A percentile compares a stretch with the other conserved stretches of the same genome.
phyloP scores from a whole-genome alignment of 345 rosid species.

The Camelina laxa region DNA sequence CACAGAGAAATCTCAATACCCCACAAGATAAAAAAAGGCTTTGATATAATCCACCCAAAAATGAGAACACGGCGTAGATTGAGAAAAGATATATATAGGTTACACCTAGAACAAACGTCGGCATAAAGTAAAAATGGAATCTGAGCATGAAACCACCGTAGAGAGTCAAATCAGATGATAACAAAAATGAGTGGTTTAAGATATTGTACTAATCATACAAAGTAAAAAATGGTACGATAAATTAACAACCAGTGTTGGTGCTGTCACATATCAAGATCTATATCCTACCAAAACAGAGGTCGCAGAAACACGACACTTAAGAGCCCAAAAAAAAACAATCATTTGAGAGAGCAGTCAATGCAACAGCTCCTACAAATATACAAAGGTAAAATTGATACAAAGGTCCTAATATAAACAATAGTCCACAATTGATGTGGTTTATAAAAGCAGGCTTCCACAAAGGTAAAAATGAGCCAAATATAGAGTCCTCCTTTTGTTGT shows the following conservation, averaged over 20 bases:
- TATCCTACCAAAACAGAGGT: slow-evolving; percentile 36
- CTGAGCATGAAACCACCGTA: slow-evolving; percentile 57
- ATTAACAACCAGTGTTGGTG: slow-evolving; percentile 33
- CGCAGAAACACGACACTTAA: slow-evolving; percentile 5
- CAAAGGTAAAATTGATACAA: no score
- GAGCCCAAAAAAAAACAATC: slow-evolving; percentile 22
- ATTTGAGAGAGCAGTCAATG: slow-evolving; percentile 23
- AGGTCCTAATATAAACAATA: no score
- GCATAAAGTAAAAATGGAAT: slow-evolving; percentile 49
- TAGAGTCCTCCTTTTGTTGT: background rate
- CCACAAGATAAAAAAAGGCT: slow-evolving; percentile 21
- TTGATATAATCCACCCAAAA: slow-evolving; percentile 26
- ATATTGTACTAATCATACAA: slow-evolving; percentile 40
- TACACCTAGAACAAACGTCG: slow-evolving; percentile 31
- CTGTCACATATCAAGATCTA: slow-evolving; percentile 24
- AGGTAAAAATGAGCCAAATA: slow-evolving; percentile 51
- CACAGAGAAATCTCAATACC: slow-evolving; percentile 23
- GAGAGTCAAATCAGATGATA: slow-evolving; percentile 44
- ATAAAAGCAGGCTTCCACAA: slow-evolving; percentile 69
- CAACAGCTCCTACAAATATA: no score
- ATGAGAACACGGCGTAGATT: slow-evolving; percentile 27
- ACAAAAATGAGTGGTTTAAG: slow-evolving; percentile 32
- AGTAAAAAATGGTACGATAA: slow-evolving; percentile 34
- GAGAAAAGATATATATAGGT: slow-evolving; percentile 27
- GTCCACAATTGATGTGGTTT: no score